phyloP scores from a whole-genome alignment of 2,329 filamentous ascomycete species.

The Arthroderma uncinatum region DNA sequence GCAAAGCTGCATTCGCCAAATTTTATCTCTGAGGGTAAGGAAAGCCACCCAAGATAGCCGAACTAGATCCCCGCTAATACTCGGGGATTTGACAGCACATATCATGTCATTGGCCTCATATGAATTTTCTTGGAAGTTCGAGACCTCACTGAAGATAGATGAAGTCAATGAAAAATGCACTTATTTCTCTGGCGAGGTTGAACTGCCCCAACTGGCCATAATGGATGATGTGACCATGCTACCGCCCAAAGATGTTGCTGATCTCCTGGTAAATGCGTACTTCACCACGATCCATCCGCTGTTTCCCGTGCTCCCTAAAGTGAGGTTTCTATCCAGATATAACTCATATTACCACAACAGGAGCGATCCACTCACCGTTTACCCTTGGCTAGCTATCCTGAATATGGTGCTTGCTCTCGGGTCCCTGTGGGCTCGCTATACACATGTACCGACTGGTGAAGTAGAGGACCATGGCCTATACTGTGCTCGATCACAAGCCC shows the following conservation, averaged over 20 bases:
- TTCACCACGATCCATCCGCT: slow-evolving; percentile 28
- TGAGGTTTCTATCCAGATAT: slow-evolving; percentile 25
- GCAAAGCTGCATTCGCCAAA: slow-evolving; percentile 5
- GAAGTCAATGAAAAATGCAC: slow-evolving; percentile 19
- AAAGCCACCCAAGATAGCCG: not conserved
- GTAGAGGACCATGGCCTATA: slow-evolving; percentile 27
- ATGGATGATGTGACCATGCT: slow-evolving; percentile 25
- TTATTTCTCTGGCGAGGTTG: slow-evolving; percentile 26
- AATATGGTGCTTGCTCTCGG: slow-evolving; percentile 35
- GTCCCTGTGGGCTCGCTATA: slow-evolving; percentile 25
- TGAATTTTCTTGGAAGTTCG: not conserved
- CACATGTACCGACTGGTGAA: slow-evolving; percentile 18
- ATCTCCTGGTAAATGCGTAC: slow-evolving; percentile 27
- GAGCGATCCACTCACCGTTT: slow-evolving; percentile 12
- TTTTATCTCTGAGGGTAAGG: slow-evolving; percentile 8
- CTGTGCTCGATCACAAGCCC: slow-evolving; percentile 25
- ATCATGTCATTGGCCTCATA: not conserved
- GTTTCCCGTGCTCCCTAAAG: slow-evolving; percentile 30
- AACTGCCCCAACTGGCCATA: slow-evolving; percentile 17
- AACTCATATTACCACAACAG: slow-evolving; percentile 19
- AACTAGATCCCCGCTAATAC: not conserved
- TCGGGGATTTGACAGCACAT: not conserved
- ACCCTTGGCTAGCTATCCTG: slow-evolving; percentile 28
- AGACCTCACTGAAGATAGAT: not conserved
- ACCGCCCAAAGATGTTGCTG: slow-evolving; percentile 23